A percentile compares a stretch with the other conserved stretches of the same genome.
Evolutionary conservation across 768 basidiomycete species (phyloP).

Genomic region (Dendrothele bispora): DNA sequence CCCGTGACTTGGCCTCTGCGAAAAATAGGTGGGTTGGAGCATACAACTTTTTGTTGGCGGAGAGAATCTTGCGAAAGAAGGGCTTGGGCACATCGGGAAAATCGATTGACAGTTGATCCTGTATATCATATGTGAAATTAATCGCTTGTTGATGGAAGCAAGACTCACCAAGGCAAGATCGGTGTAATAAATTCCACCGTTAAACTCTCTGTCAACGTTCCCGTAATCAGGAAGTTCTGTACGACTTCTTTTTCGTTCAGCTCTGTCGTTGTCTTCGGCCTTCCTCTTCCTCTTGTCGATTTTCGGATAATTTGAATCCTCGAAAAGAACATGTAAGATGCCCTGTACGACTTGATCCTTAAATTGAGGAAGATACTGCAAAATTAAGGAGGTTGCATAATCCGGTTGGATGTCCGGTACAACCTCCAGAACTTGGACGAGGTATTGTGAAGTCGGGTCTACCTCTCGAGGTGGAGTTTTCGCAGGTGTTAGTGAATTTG

Average conservation of each 20-base stretch:
- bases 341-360: conserved; percentile 44
- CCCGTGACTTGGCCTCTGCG: conserved; percentile 30
- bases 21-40: conserved; percentile 65
- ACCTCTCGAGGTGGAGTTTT: conserved; percentile 7
- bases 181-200: conserved; percentile 46
- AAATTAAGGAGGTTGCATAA: conserved; percentile 50
- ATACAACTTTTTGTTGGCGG: conserved; percentile 47
- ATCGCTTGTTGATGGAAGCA: conserved; percentile 6
- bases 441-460: conserved; percentile 22
- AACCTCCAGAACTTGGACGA: conserved; percentile 64
- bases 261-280: conserved; percentile 21
- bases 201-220: conserved; percentile 41
- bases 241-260: conserved; percentile 23
- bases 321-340: conserved; percentile 62
- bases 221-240: conserved; percentile 54
- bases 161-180: conserved; percentile 52
- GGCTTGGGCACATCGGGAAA: conserved; percentile 60
- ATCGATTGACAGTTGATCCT: conserved; percentile 55
- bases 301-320: conserved; percentile 60
- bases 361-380: conserved; percentile 37
- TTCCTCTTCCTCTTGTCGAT: conserved; percentile 47
- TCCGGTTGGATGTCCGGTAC: conserved; percentile 35
- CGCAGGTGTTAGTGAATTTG: neutral
- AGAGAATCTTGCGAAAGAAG: conserved; percentile 49
- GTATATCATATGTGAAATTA: conserved; percentile 5